Evolutionary conservation across 345 rosid genomes (phyloP).

Genomic region (Bretschneidera sinensis): DNA sequence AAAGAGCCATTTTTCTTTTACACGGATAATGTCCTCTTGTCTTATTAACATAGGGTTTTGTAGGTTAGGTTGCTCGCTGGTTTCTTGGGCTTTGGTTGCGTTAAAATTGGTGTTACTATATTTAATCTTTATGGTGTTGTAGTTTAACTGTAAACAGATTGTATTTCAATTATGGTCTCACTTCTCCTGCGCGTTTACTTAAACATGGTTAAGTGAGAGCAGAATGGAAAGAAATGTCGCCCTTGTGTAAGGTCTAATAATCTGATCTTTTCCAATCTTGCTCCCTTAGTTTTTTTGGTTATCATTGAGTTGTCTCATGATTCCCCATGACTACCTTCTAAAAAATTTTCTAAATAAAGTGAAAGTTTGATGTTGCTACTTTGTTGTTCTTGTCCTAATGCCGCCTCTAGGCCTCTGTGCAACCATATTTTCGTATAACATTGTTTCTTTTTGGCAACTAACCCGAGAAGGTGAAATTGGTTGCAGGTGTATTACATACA

Average conservation of each 20-base stretch:
- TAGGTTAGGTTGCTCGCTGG: no score
- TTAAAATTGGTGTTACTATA: no score
- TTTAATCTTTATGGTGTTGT: no score
- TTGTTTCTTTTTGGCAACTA: background rate
- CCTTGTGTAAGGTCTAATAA: no score
- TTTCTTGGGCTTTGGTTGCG: no score
- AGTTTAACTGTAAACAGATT: no score
- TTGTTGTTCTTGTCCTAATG: background rate
- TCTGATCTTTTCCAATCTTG: no score
- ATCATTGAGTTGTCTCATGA: background rate
- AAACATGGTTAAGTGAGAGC: no score
- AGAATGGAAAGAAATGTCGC: no score
- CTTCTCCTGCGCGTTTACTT: no score
- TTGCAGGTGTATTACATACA: constrained; percentile 82
- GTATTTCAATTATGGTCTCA: no score
- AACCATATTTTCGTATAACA: background rate
- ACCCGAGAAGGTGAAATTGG: constrained; percentile 9
- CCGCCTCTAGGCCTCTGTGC: background rate
- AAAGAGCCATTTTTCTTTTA: no score
- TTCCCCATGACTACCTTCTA: background rate
- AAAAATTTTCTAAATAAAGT: background rate
- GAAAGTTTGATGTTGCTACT: background rate
- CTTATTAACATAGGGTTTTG: background rate
- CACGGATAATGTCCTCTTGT: background rate
- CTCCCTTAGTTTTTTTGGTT: background rate